Evolutionary conservation across 331 rosid species (phyloP), one percentile per base, ranked within the genome.

Genomic region (Arachis monticola): DNA sequence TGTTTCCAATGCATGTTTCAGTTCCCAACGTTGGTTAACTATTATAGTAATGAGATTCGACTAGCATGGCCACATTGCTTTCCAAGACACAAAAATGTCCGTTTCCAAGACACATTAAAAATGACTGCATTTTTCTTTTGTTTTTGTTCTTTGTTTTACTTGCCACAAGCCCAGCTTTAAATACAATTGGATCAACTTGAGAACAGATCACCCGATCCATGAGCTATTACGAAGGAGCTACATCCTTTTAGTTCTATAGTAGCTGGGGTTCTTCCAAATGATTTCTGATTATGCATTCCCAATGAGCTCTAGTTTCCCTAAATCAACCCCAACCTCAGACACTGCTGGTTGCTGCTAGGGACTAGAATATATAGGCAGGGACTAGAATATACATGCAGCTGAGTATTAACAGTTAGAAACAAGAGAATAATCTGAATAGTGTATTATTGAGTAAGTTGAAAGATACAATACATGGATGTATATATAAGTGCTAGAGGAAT

Each of bases 301-400:
- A 80, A 35, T 67, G 52, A 61, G 77, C 68, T 12, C 14, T 62
- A 74, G 67, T 64, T 76, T 55, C 73, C 69, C 81, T 50, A 82
- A 80, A 35, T 67, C 53, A 61, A 76, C 68, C 14, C 84, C 84
- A 41, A 86, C 80, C 62, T 80, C 72, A 10, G 65, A 44, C 86
- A 83, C 83, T 60, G 78, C 59, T 41, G 88, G 83, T 61, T 82
- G 66, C 41, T 12, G 32, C 14, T 62, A 52, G 11, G 82, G 80
- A 38, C 79, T 5, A 72, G 47, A 45, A 56, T 46, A 22, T 22
- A n/a, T 1, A 88, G 87, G 79, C 86, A 52, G 11, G 82, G 80
- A 38, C 79, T 5, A 72, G 47, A 45, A 56, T 46, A 17, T 17
- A n/a, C 1, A 88, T 85, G 79, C 86, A 85, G 41, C 53, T 79